These are phyloP conservation scores for Hyaloscypha finlandica DNA, from an alignment of 495 filamentous ascomycete species.

Conservation along the genomic window DNA sequence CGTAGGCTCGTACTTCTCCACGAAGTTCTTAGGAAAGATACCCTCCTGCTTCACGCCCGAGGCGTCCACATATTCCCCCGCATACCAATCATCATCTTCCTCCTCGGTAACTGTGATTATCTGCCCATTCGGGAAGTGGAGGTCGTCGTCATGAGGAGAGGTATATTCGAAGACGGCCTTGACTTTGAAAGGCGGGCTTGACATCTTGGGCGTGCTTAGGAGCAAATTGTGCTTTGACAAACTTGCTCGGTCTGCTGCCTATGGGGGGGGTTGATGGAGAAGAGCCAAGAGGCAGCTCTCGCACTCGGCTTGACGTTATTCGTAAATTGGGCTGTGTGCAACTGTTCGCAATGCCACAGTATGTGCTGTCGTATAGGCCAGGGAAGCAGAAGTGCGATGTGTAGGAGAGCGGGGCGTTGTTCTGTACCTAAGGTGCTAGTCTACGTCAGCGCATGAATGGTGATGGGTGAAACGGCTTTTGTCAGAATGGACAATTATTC, in stretches of 20 bases:
- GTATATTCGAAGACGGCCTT: conserved; percentile 92
- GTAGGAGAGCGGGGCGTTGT: conserved; percentile 29
- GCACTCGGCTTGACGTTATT: conserved; percentile 5
- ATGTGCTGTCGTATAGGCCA: conserved; percentile 27
- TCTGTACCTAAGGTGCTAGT: conserved; percentile 31
- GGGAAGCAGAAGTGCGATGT: conserved; percentile 8
- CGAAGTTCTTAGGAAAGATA: conserved; percentile 96
- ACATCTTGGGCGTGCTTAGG: conserved; percentile 55
- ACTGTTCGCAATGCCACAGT: conserved; percentile 10
- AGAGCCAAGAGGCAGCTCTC: conserved; percentile 11
- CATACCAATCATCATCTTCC: conserved; percentile 95
- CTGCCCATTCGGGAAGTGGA: conserved; percentile 81
- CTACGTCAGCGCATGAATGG: conserved; percentile 35
- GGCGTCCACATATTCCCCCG: conserved; percentile 82
- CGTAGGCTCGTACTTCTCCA: conserved; percentile 90
- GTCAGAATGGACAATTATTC: conserved; percentile 25
- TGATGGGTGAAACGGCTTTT: conserved; percentile 26
- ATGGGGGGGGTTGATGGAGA: conserved; percentile 8
- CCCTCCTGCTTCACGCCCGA: conserved; percentile 75
- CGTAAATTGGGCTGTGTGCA: conserved; percentile 20
- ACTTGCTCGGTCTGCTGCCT: conserved; percentile 28
- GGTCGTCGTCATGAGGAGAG: conserved; percentile 91
- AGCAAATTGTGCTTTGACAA: conserved; percentile 11
- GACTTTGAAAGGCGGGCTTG: conserved; percentile 83
- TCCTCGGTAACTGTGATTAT: conserved; percentile 90